phyloP scores from a whole-genome alignment of 495 filamentous ascomycete genomes.

The Chaetomidium leptoderma region DNA sequence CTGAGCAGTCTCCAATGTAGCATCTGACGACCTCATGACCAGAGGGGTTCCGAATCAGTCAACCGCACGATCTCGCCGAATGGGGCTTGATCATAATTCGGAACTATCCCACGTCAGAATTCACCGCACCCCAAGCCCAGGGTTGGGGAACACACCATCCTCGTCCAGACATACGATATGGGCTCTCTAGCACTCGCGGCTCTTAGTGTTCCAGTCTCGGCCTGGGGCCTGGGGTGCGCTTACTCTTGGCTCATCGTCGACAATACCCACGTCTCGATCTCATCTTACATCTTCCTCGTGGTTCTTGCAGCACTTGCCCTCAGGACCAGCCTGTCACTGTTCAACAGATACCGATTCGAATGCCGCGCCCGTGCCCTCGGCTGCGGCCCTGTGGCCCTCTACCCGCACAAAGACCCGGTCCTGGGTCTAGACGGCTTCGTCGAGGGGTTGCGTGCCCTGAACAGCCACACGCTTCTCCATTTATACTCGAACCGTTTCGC shows the following conservation, averaged over 20 bases:
- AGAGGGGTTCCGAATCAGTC: too few relatives aligned
- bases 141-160: too few relatives aligned
- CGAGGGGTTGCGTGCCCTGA: conserved; percentile 25
- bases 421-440: conserved; percentile 42
- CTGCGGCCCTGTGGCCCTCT: conserved; percentile 23
- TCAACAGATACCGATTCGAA: conserved; percentile 12
- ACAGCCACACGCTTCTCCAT: conserved; percentile 28
- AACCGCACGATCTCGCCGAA: too few relatives aligned
- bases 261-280: background rate
- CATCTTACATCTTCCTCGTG: conserved; percentile 1
- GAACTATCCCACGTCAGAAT: background rate
- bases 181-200: background rate
- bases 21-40: too few relatives aligned
- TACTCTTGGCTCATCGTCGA: conserved; percentile 1
- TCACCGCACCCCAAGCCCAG: too few relatives aligned
- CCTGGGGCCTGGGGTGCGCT: background rate
- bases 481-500: conserved; percentile 22
- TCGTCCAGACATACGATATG: background rate
- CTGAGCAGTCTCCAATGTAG: too few relatives aligned
- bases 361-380: conserved; percentile 16
- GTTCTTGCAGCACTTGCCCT: background rate
- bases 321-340: conserved; percentile 10
- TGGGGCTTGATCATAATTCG: background rate
- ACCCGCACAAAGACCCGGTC: conserved; percentile 41
- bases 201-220: conserved; percentile 1